Base-by-base conservation (phyloP, 345 rosid species). In the Lepidium didymum region DNA sequence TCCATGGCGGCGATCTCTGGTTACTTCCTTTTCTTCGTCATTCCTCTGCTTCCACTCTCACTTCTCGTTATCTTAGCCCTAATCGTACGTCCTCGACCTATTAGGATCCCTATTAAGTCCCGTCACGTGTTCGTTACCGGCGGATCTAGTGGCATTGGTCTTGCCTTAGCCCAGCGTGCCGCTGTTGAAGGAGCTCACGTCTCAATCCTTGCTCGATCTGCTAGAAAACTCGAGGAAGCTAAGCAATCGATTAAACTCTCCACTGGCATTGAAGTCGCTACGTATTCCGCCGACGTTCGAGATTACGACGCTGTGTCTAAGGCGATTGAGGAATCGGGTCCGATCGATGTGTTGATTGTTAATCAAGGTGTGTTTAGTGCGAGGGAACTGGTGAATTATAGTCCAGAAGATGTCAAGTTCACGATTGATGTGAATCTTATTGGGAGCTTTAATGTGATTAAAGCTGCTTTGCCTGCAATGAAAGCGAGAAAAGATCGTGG, bases 111-210 rank as follows among this genome's bases (percentile, higher is more conserved):
- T 1, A 81, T 90, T 59, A 87, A 85, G 67, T 70, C 76, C 56
- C 90, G 96, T 56, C 96, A 87, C 72, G 91, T 89, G 13, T 86
- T 89, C 86, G 77, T 89, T 78, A 92, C 96, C 43, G 95, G 98
- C 36, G 95, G 96, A 62, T 92, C 98, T 42, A 89, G 89, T 62
- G 98, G 95, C 43, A 92, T 92, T 42, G 95, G 98, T 10, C 80
- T 87, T 5, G 91, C 96, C 12, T 67, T 89, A 6, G 98, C 96
- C 10, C 86, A 81, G n/a, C 84, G 46, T n/a, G 89, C 87, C 14
- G 96, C 93, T 1, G 33, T 63, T 1, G 85, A 86, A 1, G 96
- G 93, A 0, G 93, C 96, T 46, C 84, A 83, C 7, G 87, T 90
- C 50, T 92, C 96, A 18, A 81, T 92, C 77, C 80, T 92, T 12